phyloP scores from a whole-genome alignment of 805 yeast genomes.

The Lachancea mirantina region DNA sequence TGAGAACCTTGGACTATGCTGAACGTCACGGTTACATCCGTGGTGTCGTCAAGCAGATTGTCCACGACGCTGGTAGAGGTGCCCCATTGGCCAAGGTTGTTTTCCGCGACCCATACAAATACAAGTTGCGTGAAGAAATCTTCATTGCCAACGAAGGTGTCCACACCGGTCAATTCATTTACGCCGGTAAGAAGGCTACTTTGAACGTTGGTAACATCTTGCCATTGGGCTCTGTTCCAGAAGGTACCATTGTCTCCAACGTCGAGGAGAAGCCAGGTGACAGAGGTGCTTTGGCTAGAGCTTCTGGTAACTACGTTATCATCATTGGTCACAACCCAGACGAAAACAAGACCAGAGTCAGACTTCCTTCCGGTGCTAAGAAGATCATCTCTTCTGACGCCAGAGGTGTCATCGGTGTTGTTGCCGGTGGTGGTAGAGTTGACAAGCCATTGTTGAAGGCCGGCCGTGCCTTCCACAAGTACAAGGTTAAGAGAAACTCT shows the following conservation, averaged over 20 bases:
- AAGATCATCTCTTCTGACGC: conserved; percentile 91
- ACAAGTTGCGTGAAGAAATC: conserved; percentile 95
- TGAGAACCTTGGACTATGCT: conserved; percentile 97
- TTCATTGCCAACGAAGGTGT: conserved; percentile 99
- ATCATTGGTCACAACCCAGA: conserved; percentile 99
- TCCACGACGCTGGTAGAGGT: conserved; percentile 99
- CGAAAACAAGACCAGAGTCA: conserved; percentile 97
- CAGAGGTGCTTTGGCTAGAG: conserved; percentile 99
- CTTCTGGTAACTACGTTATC: conserved; percentile 99
- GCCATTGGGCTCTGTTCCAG: conserved; percentile 96
- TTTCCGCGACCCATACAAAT: conserved; percentile 99
- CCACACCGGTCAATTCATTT: conserved; percentile 98
- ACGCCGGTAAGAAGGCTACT: conserved; percentile 98
- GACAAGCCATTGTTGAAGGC: conserved; percentile 99
- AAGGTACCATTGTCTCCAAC: conserved; percentile 98
- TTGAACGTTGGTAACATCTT: conserved; percentile 94
- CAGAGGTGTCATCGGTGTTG: conserved; percentile 99
- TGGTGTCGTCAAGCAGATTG: conserved; percentile 97
- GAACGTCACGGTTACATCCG: conserved; percentile 99
- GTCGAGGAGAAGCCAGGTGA: conserved; percentile 99
- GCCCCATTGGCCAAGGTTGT: conserved; percentile 99
- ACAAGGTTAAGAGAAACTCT: conserved; percentile 98
- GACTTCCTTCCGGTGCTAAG: conserved; percentile 99
- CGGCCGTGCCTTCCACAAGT: conserved; percentile 99
- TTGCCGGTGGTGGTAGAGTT: conserved; percentile 99